A percentile compares a stretch with the other conserved stretches of the same genome.
Conservation (phyloP, 345 rosid species). For the Hypericum perforatum region DNA sequence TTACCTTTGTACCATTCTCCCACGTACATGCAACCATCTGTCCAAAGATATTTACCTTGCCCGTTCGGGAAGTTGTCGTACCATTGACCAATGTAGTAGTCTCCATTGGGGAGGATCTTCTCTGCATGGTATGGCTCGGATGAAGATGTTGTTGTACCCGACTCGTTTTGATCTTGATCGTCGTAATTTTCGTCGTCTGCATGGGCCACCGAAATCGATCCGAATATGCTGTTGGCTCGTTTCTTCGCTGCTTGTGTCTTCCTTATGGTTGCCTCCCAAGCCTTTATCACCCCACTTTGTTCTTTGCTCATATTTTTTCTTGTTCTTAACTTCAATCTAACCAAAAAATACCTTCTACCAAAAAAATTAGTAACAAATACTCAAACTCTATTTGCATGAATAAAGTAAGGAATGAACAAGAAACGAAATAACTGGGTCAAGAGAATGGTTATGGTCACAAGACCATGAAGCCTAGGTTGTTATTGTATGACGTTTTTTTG, state of each 20-base stretch:
- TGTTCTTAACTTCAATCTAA: too few species aligned
- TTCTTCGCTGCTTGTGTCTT: conserved; percentile 86
- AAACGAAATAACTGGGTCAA: too few species aligned
- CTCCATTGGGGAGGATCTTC: conserved; percentile 71
- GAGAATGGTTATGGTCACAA: too few species aligned
- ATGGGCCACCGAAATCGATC: conserved; percentile 44
- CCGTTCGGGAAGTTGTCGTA: conserved; percentile 74
- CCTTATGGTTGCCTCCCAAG: conserved; percentile 88
- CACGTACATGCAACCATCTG: conserved; percentile 74
- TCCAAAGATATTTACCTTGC: conserved; percentile 80
- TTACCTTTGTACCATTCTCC: conserved; percentile 87
- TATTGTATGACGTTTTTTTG: too few species aligned
- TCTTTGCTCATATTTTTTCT: conserved; percentile 49
- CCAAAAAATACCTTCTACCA: too few species aligned
- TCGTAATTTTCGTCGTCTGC: conserved; percentile 32
- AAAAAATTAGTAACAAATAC: too few species aligned
- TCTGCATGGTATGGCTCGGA: conserved; percentile 48
- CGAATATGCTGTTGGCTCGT: conserved; percentile 82
- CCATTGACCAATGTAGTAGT: conserved; percentile 87
- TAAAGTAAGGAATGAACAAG: too few species aligned
- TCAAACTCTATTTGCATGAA: too few species aligned
- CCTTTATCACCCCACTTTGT: conserved; percentile 53
- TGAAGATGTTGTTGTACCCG: background rate
- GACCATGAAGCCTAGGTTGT: too few species aligned
- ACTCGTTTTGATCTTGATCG: conserved; percentile 23